Evolutionary conservation across 495 filamentous ascomycete species (phyloP), one percentile per base, ranked within the genome.

Genomic region (Talaromyces stipitatus): DNA sequence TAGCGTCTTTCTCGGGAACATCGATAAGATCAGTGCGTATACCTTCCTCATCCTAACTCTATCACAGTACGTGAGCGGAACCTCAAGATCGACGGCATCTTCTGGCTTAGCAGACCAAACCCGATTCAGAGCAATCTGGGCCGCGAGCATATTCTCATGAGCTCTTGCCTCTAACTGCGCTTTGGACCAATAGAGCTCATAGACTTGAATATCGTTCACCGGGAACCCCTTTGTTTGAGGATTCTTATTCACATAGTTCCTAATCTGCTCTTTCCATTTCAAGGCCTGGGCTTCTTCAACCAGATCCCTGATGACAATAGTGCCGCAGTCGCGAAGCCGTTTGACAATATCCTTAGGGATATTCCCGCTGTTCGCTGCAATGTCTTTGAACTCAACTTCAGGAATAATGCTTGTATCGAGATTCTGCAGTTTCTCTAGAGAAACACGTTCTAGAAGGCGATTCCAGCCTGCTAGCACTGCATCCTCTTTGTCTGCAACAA

Each of bases 121-220:
- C 32, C 76, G 74, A 81, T 90, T 86, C 20, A 89, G 76, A 41
- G 80, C 82, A 20, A 61, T 69, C 58, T 89, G 87, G 0, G 80
- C 71, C 27, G 70, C 64, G 5, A 90, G 68, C 48, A 91, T 57
- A 38, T 84, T 82, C 4, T 83, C 80, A 65, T 92, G 85, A 0
- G 75, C 67, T 11, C 88, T 75, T 3, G 88, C 87, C 12, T 76
- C 74, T 46, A 90, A 65, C 60, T 91, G 88, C 4, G 84, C 67
- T 3, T 78, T 74, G 5, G 85, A 86, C 88, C 89, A 92, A 71
- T 92, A 91, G 1, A 91, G 71, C 63, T 92, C 89, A 63, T 80
- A 89, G 18, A 91, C 86, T 57, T 86, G 81, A 0, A 85, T 86
- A 43, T 73, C 73, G 12, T 71, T 62, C 0, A 67, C 36, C 12